Percentiles rank a stretch among this genome's conserved stretches.
These are phyloP conservation scores for Gaultheria prostrata DNA, from an alignment of 148 eudicot genomes.

Conservation along the genomic window DNA sequence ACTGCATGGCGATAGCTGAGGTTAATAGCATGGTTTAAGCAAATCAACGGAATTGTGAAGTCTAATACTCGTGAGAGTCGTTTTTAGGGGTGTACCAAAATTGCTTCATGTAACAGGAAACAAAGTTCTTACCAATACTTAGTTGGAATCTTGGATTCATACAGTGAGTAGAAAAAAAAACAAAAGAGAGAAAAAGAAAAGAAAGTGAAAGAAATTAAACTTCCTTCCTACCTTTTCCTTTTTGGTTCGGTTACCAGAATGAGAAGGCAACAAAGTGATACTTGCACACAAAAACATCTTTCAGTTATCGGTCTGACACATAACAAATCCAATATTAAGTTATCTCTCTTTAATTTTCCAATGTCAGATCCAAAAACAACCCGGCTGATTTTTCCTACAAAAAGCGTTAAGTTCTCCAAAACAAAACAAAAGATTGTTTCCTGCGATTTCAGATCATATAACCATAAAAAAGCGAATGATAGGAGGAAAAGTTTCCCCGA, in stretches of 20 bases:
- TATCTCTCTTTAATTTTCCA: neutral
- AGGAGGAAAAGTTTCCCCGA: too few relatives aligned
- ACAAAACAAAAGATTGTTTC: too few relatives aligned
- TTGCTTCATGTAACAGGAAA: neutral
- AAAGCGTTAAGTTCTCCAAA: neutral
- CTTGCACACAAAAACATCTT: neutral
- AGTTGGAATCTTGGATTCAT: neutral
- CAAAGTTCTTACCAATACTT: neutral
- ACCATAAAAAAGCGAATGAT: neutral
- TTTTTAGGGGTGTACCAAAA: neutral
- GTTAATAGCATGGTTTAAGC: neutral
- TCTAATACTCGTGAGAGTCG: neutral
- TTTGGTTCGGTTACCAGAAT: neutral
- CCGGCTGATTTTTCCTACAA: neutral
- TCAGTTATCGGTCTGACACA: neutral
- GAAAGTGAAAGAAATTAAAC: neutral
- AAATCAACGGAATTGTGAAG: neutral
- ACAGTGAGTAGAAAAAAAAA: neutral
- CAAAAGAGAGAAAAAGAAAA: neutral
- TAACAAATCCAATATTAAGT: neutral
- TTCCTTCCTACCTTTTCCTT: neutral
- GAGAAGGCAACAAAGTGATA: neutral
- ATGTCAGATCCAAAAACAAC: neutral
- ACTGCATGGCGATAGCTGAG: conserved; percentile 29
- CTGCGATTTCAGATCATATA: neutral